Conservation (phyloP, 208 protist species). For the Wallacemonas collosoma region DNA sequence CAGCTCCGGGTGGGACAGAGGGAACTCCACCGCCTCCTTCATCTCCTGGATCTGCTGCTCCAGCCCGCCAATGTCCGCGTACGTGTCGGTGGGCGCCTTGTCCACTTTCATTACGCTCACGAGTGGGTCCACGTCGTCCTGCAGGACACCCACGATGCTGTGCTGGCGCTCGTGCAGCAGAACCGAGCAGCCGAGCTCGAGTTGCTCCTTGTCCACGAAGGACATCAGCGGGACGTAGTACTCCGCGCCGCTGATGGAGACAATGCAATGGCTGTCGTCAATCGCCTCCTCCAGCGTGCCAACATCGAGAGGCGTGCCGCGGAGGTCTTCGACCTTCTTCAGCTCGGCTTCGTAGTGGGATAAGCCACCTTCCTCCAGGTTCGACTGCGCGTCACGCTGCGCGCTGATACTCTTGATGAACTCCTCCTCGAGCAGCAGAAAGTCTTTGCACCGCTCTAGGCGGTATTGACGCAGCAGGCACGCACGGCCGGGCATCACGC, state of each 20-base stretch:
- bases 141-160: constrained; percentile 97
- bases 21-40: constrained; percentile 99
- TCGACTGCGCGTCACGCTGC: constrained; percentile 80
- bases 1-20: constrained; percentile 99
- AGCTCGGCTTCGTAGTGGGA: constrained; percentile 94
- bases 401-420: constrained; percentile 95
- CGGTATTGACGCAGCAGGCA: constrained; percentile 98
- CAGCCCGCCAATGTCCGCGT: constrained; percentile 99
- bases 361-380: constrained; percentile 79
- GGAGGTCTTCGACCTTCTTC: constrained; percentile 97
- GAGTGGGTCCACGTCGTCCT: constrained; percentile 98
- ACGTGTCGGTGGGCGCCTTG: constrained; percentile 99
- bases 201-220: constrained; percentile 99
- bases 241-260: constrained; percentile 95
- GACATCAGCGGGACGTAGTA: constrained; percentile 99
- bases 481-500: constrained; percentile 95
- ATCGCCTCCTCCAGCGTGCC: constrained; percentile 99
- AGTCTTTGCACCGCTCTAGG: constrained; percentile 99
- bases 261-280: constrained; percentile 99
- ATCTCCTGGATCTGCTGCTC: constrained; percentile 99
- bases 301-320: constrained; percentile 98
- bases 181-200: constrained; percentile 97
- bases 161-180: constrained; percentile 97
- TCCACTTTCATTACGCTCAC: constrained; percentile 99
- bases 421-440: constrained; percentile 99